A percentile compares a stretch with the other conserved stretches of the same genome.
Conservation (phyloP, 805 yeast species). For the Candida maesae region DNA sequence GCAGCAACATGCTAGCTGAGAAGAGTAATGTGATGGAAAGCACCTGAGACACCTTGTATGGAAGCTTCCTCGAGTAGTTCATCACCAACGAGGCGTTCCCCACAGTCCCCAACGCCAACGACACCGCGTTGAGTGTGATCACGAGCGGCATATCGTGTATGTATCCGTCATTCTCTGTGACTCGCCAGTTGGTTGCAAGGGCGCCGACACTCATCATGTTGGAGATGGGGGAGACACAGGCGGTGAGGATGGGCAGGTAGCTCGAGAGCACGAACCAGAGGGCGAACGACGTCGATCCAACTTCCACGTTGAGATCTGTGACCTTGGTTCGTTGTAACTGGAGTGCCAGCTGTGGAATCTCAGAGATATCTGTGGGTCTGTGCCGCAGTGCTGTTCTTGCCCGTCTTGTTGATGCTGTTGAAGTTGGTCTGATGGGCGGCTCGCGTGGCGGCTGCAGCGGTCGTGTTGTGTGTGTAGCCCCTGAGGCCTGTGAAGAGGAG, state of each 20-base stretch:
- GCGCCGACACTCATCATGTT: slow-evolving; percentile 72
- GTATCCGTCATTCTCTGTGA: slow-evolving; percentile 25
- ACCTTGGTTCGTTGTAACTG: slow-evolving; percentile 18
- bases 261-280: slow-evolving; percentile 66
- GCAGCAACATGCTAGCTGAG: slow-evolving; percentile 49
- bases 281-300: slow-evolving; percentile 18
- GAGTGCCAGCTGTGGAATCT: slow-evolving; percentile 19
- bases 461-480: too few species aligned
- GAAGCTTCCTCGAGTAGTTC: slow-evolving; percentile 59
- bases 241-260: slow-evolving; percentile 70
- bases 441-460: background rate
- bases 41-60: slow-evolving; percentile 58
- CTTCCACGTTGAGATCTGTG: slow-evolving; percentile 13
- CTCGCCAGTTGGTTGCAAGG: slow-evolving; percentile 65
- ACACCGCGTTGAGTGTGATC: slow-evolving; percentile 54
- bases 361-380: slow-evolving; percentile 10
- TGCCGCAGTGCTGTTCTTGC: slow-evolving; percentile 1
- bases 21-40: slow-evolving; percentile 65
- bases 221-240: slow-evolving; percentile 76
- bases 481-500: too few species aligned
- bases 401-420: background rate
- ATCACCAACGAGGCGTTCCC: slow-evolving; percentile 69
- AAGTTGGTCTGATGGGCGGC: too few species aligned
- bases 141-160: slow-evolving; percentile 40
- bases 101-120: slow-evolving; percentile 58